These are phyloP conservation scores for Dunaliella primolecta DNA, from an alignment of 139 green algal species.

Conservation along the genomic window DNA sequence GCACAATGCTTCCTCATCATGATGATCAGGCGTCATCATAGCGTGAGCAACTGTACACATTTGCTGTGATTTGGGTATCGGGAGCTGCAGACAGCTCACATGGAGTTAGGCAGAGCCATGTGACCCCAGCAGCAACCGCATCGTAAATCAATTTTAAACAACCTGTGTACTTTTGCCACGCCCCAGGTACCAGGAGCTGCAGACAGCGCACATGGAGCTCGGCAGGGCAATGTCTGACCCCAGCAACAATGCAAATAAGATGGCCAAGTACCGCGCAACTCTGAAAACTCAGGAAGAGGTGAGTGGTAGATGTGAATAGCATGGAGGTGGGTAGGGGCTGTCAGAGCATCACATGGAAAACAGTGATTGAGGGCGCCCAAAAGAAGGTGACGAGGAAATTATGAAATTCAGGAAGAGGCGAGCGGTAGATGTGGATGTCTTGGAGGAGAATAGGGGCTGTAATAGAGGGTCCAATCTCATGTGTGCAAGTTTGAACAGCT, in stretches of 20 bases:
- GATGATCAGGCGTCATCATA: no score
- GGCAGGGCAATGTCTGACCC: conserved; percentile 12
- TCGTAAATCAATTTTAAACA: no score
- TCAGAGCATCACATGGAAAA: neutral
- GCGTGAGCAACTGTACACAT: no score
- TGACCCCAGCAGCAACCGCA: neutral
- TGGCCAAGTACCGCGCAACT: conserved; percentile 10
- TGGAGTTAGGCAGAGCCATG: conserved; percentile 32
- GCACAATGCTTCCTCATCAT: no score
- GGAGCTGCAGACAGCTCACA: conserved; percentile 61
- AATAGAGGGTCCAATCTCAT: no score
- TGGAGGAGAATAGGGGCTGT: no score
- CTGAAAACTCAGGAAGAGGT: conserved; percentile 36
- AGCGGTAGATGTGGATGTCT: no score
- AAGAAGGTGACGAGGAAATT: neutral
- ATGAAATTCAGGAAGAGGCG: no score
- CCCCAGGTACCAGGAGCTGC: conserved; percentile 47
- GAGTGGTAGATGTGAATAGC: no score
- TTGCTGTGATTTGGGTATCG: no score
- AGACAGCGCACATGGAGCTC: conserved; percentile 59
- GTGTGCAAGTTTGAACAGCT: no score
- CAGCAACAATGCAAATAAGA: neutral
- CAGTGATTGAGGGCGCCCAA: conserved; percentile 12
- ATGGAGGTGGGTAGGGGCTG: neutral
- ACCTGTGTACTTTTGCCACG: no score